These are phyloP conservation scores for Neofusicoccum cordaticola DNA, from an alignment of 2,329 filamentous ascomycete genomes.

Conservation along the genomic window DNA sequence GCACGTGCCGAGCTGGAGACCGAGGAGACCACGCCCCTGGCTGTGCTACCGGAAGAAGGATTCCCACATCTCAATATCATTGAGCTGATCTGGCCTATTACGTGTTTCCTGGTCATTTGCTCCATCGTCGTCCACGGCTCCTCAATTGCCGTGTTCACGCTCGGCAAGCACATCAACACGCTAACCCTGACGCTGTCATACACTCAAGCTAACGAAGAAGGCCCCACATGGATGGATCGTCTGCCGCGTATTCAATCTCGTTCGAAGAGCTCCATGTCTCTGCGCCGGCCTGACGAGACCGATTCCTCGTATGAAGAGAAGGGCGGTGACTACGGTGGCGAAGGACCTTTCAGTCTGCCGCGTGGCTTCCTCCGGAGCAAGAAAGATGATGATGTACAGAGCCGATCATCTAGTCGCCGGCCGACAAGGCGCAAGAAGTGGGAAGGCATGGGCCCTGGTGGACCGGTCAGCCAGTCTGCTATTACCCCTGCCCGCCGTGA, in stretches of 20 bases:
- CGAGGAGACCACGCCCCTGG: slow-evolving; percentile 69
- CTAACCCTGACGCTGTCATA: slow-evolving; percentile 94
- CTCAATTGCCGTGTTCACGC: slow-evolving; percentile 95
- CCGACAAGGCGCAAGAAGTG: slow-evolving; percentile 61
- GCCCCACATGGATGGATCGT: slow-evolving; percentile 91
- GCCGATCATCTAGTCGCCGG: slow-evolving; percentile 54
- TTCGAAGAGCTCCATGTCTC: slow-evolving; percentile 74
- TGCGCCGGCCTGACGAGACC: slow-evolving; percentile 62
- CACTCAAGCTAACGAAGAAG: slow-evolving; percentile 83
- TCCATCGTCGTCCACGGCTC: slow-evolving; percentile 96
- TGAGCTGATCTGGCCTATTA: slow-evolving; percentile 90
- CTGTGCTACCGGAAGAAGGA: slow-evolving; percentile 56
- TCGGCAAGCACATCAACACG: slow-evolving; percentile 98
- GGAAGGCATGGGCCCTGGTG: slow-evolving; percentile 74
- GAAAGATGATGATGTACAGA: slow-evolving; percentile 67
- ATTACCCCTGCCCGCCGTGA: slow-evolving; percentile 62
- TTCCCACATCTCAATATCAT: slow-evolving; percentile 69
- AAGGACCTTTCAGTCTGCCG: slow-evolving; percentile 69
- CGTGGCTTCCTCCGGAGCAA: slow-evolving; percentile 79
- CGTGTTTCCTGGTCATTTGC: slow-evolving; percentile 86
- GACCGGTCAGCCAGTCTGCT: slow-evolving; percentile 84
- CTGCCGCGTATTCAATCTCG: slow-evolving; percentile 80
- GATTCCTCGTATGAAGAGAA: slow-evolving; percentile 57
- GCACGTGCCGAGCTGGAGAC: slow-evolving; percentile 88
- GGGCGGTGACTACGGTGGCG: slow-evolving; percentile 62